Conservation (phyloP, 2,329 filamentous ascomycete genomes). For the Aphanocladium album region DNA sequence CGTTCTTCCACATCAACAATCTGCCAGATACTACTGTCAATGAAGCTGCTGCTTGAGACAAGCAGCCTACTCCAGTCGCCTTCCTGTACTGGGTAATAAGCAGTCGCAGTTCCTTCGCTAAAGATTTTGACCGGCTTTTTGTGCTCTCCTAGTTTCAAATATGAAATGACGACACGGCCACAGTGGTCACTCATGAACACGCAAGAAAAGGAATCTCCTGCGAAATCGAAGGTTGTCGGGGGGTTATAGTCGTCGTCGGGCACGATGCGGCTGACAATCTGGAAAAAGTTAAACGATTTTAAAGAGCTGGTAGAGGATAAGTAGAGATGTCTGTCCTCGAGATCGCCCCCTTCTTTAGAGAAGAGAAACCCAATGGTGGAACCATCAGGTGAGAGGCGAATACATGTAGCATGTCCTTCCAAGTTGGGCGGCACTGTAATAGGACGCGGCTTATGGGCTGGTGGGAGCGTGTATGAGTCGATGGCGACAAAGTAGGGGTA, state of each 20-base stretch:
- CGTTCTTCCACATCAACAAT: slow-evolving; percentile 24
- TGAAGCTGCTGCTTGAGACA: slow-evolving; percentile 32
- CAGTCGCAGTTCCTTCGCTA: slow-evolving; percentile 23
- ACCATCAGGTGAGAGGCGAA: slow-evolving; percentile 34
- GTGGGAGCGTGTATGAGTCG: slow-evolving; percentile 25
- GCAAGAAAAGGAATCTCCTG: slow-evolving; percentile 26
- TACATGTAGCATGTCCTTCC: slow-evolving; percentile 19
- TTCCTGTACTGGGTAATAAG: slow-evolving; percentile 23
- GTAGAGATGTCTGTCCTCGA: slow-evolving; percentile 25
- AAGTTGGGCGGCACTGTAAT: slow-evolving; percentile 19
- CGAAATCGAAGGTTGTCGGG: slow-evolving; percentile 31
- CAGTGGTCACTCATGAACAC: slow-evolving; percentile 29
- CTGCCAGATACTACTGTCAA: slow-evolving; percentile 35
- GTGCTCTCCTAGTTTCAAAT: slow-evolving; percentile 27
- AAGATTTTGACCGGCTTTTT: slow-evolving; percentile 23
- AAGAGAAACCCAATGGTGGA: slow-evolving; percentile 31
- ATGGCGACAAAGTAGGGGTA: slow-evolving; percentile 30
- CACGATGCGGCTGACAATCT: slow-evolving; percentile 2
- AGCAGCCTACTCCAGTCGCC: slow-evolving; percentile 27
- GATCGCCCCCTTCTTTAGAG: slow-evolving; percentile 19
- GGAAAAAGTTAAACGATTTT: slow-evolving; percentile 7
- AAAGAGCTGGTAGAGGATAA: slow-evolving; percentile 25
- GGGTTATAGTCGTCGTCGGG: slow-evolving; percentile 23
- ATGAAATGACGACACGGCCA: slow-evolving; percentile 29
- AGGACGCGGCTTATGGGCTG: slow-evolving; percentile 18